Evolutionary conservation across 345 rosid genomes (phyloP).

Genomic region (Hibiscus mutabilis): DNA sequence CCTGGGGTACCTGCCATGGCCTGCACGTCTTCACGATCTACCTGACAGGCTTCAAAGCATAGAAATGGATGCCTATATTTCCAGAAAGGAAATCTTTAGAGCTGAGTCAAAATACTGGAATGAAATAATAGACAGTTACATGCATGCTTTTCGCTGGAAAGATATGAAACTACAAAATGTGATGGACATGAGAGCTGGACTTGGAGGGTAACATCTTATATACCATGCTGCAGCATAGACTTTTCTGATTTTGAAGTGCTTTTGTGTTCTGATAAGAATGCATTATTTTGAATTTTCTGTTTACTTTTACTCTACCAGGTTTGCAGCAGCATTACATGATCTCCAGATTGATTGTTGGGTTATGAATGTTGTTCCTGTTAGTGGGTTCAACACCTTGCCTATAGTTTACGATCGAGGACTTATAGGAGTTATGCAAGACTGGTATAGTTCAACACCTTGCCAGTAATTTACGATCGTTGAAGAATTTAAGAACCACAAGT

Average conservation of each 20-base stretch:
- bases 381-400: constrained; percentile 57
- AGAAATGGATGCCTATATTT: constrained; percentile 52
- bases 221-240: neutral
- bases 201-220: constrained; percentile 49
- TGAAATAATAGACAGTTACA: constrained; percentile 42
- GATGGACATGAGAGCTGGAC: constrained; percentile 66
- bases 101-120: constrained; percentile 67
- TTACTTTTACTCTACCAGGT: constrained; percentile 29
- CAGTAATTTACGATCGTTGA: too few relatives aligned
- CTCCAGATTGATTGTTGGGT: constrained; percentile 56
- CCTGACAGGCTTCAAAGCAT: constrained; percentile 60
- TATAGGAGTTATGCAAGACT: constrained; percentile 61
- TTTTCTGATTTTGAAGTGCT: neutral
- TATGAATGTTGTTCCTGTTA: constrained; percentile 59
- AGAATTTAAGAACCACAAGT: too few relatives aligned
- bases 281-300: neutral
- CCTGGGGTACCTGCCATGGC: constrained; percentile 79
- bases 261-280: neutral
- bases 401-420: constrained; percentile 70
- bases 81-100: constrained; percentile 53
- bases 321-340: constrained; percentile 58
- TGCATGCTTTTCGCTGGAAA: constrained; percentile 51
- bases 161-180: constrained; percentile 46
- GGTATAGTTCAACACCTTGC: constrained; percentile 28
- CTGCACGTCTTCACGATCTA: constrained; percentile 50